phyloP scores from a whole-genome alignment of 352 stramenopile genomes.

The Globisporangium acanthophoron region DNA sequence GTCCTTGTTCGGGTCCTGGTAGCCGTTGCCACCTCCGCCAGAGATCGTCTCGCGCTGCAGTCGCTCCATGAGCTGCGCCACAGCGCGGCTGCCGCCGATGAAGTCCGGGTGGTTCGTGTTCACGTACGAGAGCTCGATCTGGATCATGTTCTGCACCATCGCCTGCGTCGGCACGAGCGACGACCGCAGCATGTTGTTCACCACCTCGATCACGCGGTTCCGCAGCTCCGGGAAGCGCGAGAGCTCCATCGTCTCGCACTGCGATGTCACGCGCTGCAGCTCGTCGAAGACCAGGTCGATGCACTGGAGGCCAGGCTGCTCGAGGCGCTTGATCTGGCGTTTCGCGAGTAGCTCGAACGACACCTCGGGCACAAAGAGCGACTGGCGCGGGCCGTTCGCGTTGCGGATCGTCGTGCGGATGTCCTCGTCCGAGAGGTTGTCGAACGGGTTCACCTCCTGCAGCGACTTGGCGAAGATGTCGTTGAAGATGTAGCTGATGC shows the following conservation, averaged over 20 bases:
- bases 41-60: slow-evolving; percentile 83
- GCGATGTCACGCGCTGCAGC: slow-evolving; percentile 93
- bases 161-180: slow-evolving; percentile 74
- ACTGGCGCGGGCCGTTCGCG: slow-evolving; percentile 95
- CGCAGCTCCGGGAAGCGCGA: slow-evolving; percentile 93
- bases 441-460: slow-evolving; percentile 93
- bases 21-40: slow-evolving; percentile 25
- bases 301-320: slow-evolving; percentile 95
- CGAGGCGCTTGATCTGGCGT: slow-evolving; percentile 95
- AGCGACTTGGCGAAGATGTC: slow-evolving; percentile 92
- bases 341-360: slow-evolving; percentile 98
- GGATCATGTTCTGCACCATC: slow-evolving; percentile 98
- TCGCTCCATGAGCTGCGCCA: slow-evolving; percentile 95
- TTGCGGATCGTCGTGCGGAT: slow-evolving; percentile 99
- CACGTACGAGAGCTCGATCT: slow-evolving; percentile 98
- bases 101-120: slow-evolving; percentile 99
- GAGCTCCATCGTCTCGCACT: slow-evolving; percentile 95
- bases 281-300: slow-evolving; percentile 99
- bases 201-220: slow-evolving; percentile 94
- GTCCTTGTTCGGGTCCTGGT: slow-evolving; percentile 42
- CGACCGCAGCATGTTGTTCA: slow-evolving; percentile 85
- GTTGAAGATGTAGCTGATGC: slow-evolving; percentile 99
- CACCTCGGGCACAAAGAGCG: slow-evolving; percentile 98
- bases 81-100: slow-evolving; percentile 93
- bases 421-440: slow-evolving; percentile 97